Conservation (phyloP, 768 basidiomycete species). For the Boletus coccyginus region DNA sequence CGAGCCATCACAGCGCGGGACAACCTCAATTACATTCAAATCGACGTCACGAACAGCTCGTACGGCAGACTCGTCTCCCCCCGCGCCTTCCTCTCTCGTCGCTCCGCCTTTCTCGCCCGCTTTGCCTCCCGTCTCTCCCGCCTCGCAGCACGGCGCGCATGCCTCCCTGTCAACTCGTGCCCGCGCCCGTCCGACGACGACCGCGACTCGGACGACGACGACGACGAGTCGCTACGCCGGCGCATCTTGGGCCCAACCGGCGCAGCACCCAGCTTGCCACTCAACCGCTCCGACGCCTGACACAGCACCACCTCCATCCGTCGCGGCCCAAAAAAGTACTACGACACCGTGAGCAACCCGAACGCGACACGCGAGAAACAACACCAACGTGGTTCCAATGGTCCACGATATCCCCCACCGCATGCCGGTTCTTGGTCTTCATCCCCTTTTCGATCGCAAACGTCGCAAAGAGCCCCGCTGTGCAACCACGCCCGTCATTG, state of each 20-base stretch:
- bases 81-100: slow-evolving; percentile 16
- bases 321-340: slow-evolving; percentile 51
- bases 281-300: slow-evolving; percentile 30
- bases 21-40: too few species aligned
- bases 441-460: slow-evolving; percentile 17
- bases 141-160: neutral
- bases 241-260: too few species aligned
- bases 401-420: slow-evolving; percentile 42
- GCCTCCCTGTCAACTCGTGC: neutral
- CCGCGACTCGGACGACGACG: neutral
- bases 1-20: slow-evolving; percentile 22
- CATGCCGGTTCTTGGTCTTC: slow-evolving; percentile 37
- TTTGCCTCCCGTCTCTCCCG: slow-evolving; percentile 14
- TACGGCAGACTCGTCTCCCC: slow-evolving; percentile 20
- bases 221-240: neutral
- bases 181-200: neutral
- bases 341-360: neutral
- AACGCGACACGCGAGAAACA: too few species aligned
- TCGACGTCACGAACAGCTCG: too few species aligned
- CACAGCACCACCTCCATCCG: slow-evolving; percentile 41
- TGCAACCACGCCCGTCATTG: neutral
- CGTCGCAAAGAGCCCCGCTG: slow-evolving; percentile 22
- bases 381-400: slow-evolving; percentile 56
- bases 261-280: slow-evolving; percentile 22
- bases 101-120: slow-evolving; percentile 12